Percentiles rank a stretch among this genome's conserved stretches.
phyloP scores from a whole-genome alignment of 2,329 filamentous ascomycete species.

The Verticillium nonalfalfae region DNA sequence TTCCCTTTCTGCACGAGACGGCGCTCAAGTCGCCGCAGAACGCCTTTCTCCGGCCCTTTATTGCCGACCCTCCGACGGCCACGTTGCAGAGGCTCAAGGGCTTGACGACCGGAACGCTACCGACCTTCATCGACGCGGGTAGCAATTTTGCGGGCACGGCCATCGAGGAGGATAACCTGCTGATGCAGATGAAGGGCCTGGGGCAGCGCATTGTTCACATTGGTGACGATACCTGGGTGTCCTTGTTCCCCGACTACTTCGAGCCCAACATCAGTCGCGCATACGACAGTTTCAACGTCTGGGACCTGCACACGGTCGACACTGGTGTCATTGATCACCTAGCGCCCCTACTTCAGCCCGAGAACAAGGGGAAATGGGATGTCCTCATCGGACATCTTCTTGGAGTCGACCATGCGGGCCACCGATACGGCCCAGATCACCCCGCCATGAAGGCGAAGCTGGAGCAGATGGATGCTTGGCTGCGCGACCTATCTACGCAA shows the following conservation, averaged over 20 bases:
- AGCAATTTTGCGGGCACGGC: conserved; percentile 93
- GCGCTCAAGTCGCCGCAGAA: conserved; percentile 68
- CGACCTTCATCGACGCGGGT: conserved; percentile 88
- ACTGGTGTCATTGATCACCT: conserved; percentile 91
- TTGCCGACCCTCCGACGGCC: conserved; percentile 91
- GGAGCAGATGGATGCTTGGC: conserved; percentile 79
- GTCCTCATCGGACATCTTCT: conserved; percentile 91
- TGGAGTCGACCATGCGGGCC: conserved; percentile 93
- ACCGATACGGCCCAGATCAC: conserved; percentile 92
- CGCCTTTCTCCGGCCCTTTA: conserved; percentile 88
- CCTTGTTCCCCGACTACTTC: conserved; percentile 91
- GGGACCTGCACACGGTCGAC: conserved; percentile 95
- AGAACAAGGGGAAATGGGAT: conserved; percentile 72
- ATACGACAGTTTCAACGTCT: conserved; percentile 97
- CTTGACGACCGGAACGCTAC: conserved; percentile 87
- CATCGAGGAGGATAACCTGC: conserved; percentile 84
- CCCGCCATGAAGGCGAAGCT: conserved; percentile 87
- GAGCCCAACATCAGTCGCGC: conserved; percentile 77
- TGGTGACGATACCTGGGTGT: conserved; percentile 97
- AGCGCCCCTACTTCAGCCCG: conserved; percentile 67
- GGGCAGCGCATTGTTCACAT: conserved; percentile 78
- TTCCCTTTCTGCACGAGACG: conserved; percentile 82
- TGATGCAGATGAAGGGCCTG: conserved; percentile 60
- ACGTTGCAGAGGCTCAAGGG: conserved; percentile 91
- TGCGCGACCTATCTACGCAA: conserved; percentile 62